Percentiles rank a stretch among this genome's conserved stretches.
phyloP scores from a whole-genome alignment of 345 rosid species.

The Durio zibethinus region DNA sequence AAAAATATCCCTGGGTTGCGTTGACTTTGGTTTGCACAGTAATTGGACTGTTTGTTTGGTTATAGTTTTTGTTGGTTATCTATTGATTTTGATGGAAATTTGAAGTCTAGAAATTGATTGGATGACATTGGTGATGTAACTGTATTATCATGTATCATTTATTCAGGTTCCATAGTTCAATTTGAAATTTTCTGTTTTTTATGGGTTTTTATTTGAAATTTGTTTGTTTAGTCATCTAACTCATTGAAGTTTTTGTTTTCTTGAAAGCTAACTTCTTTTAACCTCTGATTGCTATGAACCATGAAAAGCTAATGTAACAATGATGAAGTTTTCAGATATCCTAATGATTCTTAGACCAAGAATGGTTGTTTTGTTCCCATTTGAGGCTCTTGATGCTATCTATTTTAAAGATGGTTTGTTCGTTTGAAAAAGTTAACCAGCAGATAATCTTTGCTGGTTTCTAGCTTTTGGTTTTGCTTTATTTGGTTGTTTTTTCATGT shows the following conservation, averaged over 20 bases:
- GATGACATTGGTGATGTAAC: background rate
- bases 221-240: background rate
- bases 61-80: background rate
- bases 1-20: background rate
- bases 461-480: background rate
- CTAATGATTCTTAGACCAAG: background rate
- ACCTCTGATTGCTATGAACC: background rate
- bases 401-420: background rate
- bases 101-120: background rate
- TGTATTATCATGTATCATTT: background rate
- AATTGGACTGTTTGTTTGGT: background rate
- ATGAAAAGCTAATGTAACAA: background rate
- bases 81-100: background rate
- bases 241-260: background rate
- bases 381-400: background rate
- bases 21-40: background rate
- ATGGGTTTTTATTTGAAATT: background rate
- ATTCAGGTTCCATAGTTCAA: background rate
- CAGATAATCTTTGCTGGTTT: background rate
- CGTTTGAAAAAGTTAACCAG: background rate
- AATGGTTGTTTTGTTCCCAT: background rate
- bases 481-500: slow-evolving; percentile 5
- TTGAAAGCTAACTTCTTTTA: background rate
- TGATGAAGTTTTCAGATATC: background rate
- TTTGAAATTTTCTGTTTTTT: background rate